These are phyloP conservation scores for sorghum (Sorghum bicolor) DNA, from an alignment of 176 grass and related monocot species.

Conservation along the genomic window DNA sequence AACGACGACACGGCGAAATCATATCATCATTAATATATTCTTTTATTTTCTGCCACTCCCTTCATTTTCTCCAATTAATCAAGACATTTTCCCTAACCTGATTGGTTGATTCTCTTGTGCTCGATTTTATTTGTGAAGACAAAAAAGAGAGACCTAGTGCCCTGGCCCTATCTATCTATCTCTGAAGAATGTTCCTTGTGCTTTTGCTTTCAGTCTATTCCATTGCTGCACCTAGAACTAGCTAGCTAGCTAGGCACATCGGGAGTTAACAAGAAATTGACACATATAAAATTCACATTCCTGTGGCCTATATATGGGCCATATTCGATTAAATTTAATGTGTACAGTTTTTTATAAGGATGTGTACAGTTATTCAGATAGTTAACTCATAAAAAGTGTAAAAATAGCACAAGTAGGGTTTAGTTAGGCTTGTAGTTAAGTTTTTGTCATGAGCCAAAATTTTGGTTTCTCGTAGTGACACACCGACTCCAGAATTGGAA, in stretches of 20 bases:
- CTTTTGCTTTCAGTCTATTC: slow-evolving; percentile 20
- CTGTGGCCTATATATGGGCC: background rate
- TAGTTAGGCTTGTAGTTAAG: background rate
- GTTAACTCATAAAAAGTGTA: background rate
- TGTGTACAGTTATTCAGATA: background rate
- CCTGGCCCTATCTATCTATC: slow-evolving; percentile 6
- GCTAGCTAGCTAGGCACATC: slow-evolving; percentile 6
- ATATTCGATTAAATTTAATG: background rate
- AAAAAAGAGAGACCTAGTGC: background rate
- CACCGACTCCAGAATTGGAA: too few species aligned
- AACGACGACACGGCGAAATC: slow-evolving; percentile 15
- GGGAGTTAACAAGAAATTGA: slow-evolving; percentile 12
- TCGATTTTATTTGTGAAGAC: background rate
- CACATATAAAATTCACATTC: background rate
- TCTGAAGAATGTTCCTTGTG: slow-evolving; percentile 22
- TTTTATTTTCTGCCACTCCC: background rate
- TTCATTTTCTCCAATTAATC: background rate
- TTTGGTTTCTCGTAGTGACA: background rate
- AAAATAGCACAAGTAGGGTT: background rate
- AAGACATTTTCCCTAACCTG: background rate
- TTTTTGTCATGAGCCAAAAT: background rate
- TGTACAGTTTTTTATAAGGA: background rate
- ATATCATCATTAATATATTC: background rate
- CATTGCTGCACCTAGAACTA: background rate
- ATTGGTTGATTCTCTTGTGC: slow-evolving; percentile 5